Conservation (phyloP, 257 asterid species). For the Primulina huaijiensis region DNA sequence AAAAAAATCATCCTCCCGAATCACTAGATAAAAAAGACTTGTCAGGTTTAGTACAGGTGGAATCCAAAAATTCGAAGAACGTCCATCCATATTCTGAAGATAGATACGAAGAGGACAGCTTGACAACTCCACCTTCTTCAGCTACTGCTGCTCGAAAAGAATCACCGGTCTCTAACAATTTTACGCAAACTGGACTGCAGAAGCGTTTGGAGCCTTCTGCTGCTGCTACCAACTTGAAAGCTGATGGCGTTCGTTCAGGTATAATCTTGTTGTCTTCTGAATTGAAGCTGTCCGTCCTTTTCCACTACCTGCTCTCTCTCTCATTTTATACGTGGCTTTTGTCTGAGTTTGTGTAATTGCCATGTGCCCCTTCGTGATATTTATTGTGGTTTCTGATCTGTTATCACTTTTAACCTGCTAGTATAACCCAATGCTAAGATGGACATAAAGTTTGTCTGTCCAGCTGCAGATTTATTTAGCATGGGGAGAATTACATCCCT, state of each 20-base stretch:
- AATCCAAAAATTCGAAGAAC: slow-evolving; percentile 26
- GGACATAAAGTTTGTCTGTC: slow-evolving; percentile 2
- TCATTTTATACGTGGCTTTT: neutral
- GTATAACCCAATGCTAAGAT: slow-evolving; percentile 5
- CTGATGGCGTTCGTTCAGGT: slow-evolving; percentile 49
- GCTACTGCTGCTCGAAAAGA: slow-evolving; percentile 13
- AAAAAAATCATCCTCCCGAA: slow-evolving; percentile 11
- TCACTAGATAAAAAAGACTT: slow-evolving; percentile 27
- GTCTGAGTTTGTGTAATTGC: neutral
- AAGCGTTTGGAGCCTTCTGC: slow-evolving; percentile 36
- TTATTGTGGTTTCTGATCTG: neutral
- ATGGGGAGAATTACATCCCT: neutral
- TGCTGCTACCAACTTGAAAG: slow-evolving; percentile 27
- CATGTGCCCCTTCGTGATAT: neutral
- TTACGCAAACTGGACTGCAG: slow-evolving; percentile 23
- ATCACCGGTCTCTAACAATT: slow-evolving; percentile 24
- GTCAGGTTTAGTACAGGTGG: slow-evolving; percentile 24
- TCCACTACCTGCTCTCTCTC: slow-evolving; percentile 1
- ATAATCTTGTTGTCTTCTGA: slow-evolving; percentile 14
- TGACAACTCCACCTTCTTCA: slow-evolving; percentile 8
- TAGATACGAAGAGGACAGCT: slow-evolving; percentile 24
- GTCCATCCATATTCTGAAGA: slow-evolving; percentile 19
- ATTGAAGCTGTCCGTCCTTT: neutral
- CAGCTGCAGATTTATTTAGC: slow-evolving; percentile 6
- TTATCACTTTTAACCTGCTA: slow-evolving; percentile 11